Base-by-base conservation (phyloP, 1,284 basidiomycete genomes). In the Blastosporella zonata region DNA sequence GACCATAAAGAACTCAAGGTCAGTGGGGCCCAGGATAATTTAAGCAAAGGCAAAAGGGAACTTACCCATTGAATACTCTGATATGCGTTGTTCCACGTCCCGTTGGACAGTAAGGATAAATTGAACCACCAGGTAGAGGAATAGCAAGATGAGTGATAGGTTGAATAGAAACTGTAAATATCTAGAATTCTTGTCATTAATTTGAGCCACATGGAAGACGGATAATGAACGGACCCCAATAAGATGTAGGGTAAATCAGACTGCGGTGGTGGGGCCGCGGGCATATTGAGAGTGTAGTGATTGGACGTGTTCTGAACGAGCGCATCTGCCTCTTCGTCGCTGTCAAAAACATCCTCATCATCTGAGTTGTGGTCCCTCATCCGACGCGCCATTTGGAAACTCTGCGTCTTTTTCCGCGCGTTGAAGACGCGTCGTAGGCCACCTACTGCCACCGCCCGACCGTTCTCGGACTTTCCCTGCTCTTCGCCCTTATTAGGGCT, bases 101-200 rank as follows among this genome's bases (percentile, higher is more conserved):
- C 82, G 80, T 59, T 93, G 88, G 22, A 99, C 84, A 1, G 94
- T 95, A 50, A 91, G 73, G 57, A 98, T 85, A 66, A 97, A 90
- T 62, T 89, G 83, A 35, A 93, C 70, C 34, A 88, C 75, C 43
- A 97, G 75, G 63, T 95, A 97, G 50, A 99, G 72, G 62, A 93
- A 89, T 41, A 94, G 74, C 27, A 90, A 62, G 38, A 95, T 83
- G 29, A 98, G 78, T 4, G 89, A 85, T n/a, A 89, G 73, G 67
- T 98, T 97, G 75, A 97, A 97, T 64, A 91, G 81, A 67, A 98
- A 92, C 65, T 97, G 95, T 12, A 95, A 77, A 66, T 95, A 95
- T 54, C 93, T 94, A 62, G 35, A 28, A 54, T 54, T 62, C 41
- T 57, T 55, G 58, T 52, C 38, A 31, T 49, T 13, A 49, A 42